Evolutionary conservation across 805 yeast genomes (phyloP).

Genomic region (Yamadazyma insecticola): DNA sequence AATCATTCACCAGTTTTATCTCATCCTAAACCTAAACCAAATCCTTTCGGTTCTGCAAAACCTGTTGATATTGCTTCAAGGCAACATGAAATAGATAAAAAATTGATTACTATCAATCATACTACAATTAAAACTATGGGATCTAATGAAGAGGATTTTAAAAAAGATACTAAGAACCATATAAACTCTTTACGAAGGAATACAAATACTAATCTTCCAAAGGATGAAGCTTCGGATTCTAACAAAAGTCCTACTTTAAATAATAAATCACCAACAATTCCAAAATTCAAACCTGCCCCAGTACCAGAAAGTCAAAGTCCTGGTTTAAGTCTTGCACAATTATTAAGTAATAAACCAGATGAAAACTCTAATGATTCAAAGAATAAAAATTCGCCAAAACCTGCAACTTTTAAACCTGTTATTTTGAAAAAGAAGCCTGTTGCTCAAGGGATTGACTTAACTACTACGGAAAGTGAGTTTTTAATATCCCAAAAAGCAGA

Average conservation of each 20-base stretch:
- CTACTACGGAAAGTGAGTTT: conserved; percentile 8
- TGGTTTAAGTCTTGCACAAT: conserved; percentile 31
- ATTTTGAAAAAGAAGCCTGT: conserved; percentile 33
- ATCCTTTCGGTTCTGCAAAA: conserved; percentile 81
- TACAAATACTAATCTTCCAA: no score
- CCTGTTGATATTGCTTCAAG: conserved; percentile 76
- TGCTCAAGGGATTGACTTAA: conserved; percentile 5
- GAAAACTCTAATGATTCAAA: conserved; percentile 6
- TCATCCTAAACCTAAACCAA: conserved; percentile 40
- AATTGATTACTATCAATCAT: conserved; percentile 25
- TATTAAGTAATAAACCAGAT: conserved; percentile 23
- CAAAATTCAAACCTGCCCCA: conserved; percentile 8
- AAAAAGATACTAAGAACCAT: no score
- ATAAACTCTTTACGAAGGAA: no score
- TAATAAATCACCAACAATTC: no score
- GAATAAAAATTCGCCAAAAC: conserved; percentile 22
- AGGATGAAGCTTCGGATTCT: no score
- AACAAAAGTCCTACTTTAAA: no score
- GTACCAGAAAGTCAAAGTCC: no score
- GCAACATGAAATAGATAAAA: conserved; percentile 55
- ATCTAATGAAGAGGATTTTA: no score
- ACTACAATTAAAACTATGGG: conserved; percentile 24
- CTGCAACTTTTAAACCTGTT: conserved; percentile 25
- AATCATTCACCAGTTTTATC: neutral
- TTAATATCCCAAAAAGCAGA: conserved; percentile 3